phyloP scores from a whole-genome alignment of 768 basidiomycete species.

The Pisolithus tinctorius region DNA sequence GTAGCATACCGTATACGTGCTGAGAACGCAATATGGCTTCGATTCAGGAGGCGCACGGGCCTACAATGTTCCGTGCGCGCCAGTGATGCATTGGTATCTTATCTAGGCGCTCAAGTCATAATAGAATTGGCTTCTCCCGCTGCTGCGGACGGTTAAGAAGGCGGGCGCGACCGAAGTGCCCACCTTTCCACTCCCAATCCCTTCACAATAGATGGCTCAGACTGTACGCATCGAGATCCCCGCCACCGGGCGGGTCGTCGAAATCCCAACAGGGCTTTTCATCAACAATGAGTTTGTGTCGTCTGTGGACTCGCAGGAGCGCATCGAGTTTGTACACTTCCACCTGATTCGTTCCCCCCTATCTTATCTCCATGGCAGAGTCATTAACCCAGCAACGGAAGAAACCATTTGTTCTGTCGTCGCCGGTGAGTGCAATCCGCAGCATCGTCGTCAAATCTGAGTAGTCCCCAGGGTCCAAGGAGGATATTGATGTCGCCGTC shows the following conservation, averaged over 20 bases:
- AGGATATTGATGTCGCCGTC: slow-evolving; percentile 81
- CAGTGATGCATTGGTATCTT: background rate
- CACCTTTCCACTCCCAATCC: background rate
- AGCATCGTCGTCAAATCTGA: too few relatives aligned
- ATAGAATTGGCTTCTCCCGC: background rate
- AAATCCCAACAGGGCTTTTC: slow-evolving; percentile 78
- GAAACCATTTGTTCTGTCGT: slow-evolving; percentile 62
- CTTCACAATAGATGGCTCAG: slow-evolving; percentile 38
- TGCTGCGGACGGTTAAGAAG: background rate
- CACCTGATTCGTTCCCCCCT: slow-evolving; percentile 4
- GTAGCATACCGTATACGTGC: too few relatives aligned
- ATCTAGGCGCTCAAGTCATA: background rate
- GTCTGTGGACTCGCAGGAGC: slow-evolving; percentile 61
- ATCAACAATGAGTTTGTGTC: slow-evolving; percentile 87
- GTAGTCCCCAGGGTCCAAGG: slow-evolving; percentile 43
- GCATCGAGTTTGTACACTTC: slow-evolving; percentile 46
- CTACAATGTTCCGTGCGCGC: too few relatives aligned
- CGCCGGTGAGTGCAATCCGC: slow-evolving; percentile 36
- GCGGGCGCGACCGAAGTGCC: background rate
- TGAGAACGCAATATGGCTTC: too few relatives aligned
- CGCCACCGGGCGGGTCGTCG: slow-evolving; percentile 41
- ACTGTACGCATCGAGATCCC: slow-evolving; percentile 35
- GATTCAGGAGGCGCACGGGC: too few relatives aligned
- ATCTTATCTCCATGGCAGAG: slow-evolving; percentile 33
- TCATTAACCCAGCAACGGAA: slow-evolving; percentile 81